Base-by-base conservation (phyloP, 352 stramenopile species). In the Pythium apleroticum region DNA sequence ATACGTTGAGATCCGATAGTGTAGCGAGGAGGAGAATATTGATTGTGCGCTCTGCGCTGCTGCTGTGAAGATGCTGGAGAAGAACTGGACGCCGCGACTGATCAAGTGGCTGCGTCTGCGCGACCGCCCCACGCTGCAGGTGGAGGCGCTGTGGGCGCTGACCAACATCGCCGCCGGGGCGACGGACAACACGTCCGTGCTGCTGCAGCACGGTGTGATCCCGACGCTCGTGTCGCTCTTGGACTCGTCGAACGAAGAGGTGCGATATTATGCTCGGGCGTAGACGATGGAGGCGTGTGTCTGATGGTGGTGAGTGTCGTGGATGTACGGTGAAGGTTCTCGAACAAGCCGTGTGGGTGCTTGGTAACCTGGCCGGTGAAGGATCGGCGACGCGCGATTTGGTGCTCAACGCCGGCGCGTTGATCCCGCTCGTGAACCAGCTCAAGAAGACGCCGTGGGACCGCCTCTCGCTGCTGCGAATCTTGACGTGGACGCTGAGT, bases 151-250 rank as follows among this genome's bases (percentile, higher is more conserved):
- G 15, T 97, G 97, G 88, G 91, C 93, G 28, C 78, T 99, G 15
- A 98, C 95, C 8, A 98, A 98, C 75, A 98, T 99, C 71, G 93
- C 96, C 6, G 90, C 89, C 0, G 91, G 91, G 33, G 88, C 88
- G 5, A 96, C 89, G 41, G 91, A 98, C 65, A 95, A 98, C 72
- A 96, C 91, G 49, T 91, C 92, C 22, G 82, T 97, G 60, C 69
- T 98, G 56, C 74, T 97, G n/a, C 89, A 97, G 66, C 96, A 97
- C 65, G 88, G 91, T 20, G 87, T 96, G 48, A 93, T 98, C 57
- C 91, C 92, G 33, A 95, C 88, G 41, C 85, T 98, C 2, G 91
- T 98, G 64, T 91, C 86, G 49, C 80, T 98, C 24, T 72, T 98
- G 60, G 86, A 95, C 71, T 97, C 87, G 46, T 85, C 80, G 20